Conservation (phyloP, 257 asterid genomes). For the Scutellaria baicalensis region DNA sequence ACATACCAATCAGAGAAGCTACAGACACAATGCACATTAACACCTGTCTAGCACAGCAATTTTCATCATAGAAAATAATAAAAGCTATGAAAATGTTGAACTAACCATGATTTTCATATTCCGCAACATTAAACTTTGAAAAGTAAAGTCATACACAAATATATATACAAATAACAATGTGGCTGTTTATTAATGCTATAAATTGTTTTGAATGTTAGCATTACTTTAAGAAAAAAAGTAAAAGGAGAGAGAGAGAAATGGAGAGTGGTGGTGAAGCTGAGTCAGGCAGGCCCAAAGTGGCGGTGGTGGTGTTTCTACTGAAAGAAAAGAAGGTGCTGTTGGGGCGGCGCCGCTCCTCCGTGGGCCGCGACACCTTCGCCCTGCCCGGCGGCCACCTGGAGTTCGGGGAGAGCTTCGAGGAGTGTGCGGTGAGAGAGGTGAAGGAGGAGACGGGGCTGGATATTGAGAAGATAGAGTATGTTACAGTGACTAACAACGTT, state of each 20-base stretch:
- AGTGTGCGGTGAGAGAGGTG: conserved; percentile 54
- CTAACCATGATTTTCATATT: no score
- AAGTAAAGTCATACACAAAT: no score
- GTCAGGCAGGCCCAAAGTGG: conserved; percentile 45
- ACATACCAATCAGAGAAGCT: neutral
- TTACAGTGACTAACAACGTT: conserved; percentile 40
- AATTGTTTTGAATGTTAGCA: neutral
- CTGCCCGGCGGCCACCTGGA: conserved; percentile 71
- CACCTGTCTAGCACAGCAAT: neutral
- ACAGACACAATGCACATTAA: neutral
- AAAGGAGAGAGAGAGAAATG: neutral
- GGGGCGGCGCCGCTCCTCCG: conserved; percentile 55
- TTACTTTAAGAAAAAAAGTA: neutral
- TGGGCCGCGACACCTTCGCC: conserved; percentile 47
- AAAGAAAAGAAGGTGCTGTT: conserved; percentile 39
- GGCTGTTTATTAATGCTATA: neutral
- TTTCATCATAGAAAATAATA: neutral
- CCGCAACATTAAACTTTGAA: no score
- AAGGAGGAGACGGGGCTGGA: conserved; percentile 58
- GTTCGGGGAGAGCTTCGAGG: conserved; percentile 64
- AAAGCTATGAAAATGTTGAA: no score
- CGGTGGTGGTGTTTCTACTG: conserved; percentile 49
- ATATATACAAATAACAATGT: no score
- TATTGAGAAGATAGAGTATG: conserved; percentile 20
- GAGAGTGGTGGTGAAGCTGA: conserved; percentile 14